These are phyloP conservation scores for Nevesoporus exiguus DNA, from an alignment of 768 basidiomycete genomes.

Conservation along the genomic window DNA sequence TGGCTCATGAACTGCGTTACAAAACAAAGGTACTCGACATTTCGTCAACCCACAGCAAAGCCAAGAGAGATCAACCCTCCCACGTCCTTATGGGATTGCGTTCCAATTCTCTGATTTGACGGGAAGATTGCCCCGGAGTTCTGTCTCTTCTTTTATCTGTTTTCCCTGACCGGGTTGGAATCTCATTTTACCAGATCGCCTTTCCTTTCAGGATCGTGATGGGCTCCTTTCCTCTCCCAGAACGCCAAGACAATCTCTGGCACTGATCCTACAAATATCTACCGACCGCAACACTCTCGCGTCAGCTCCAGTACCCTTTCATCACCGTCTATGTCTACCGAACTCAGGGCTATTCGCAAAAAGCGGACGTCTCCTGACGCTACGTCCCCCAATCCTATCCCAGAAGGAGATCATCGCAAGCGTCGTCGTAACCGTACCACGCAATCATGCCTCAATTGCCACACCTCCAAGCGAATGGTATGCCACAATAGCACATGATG, in stretches of 20 bases:
- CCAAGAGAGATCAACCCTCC: conserved; percentile 11
- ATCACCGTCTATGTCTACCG: conserved; percentile 26
- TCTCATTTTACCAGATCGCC: conserved; percentile 14
- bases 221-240: conserved; percentile 1
- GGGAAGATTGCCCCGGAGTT: conserved; percentile 14
- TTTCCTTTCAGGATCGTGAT: conserved; percentile 9
- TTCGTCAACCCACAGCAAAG: conserved; percentile 7
- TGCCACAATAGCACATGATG: conserved; percentile 2
- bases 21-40: conserved; percentile 7
- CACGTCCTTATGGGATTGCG: conserved; percentile 22
- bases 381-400: conserved; percentile 28
- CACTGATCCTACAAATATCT: conserved; percentile 29
- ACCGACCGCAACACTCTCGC: conserved; percentile 2
- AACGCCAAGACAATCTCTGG: conserved; percentile 22
- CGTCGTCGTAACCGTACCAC: conserved; percentile 70
- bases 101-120: conserved; percentile 18
- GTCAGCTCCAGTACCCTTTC: conserved; percentile 1
- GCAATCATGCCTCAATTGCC: conserved; percentile 71
- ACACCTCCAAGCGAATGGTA: conserved; percentile 73
- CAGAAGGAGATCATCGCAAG: conserved; percentile 55
- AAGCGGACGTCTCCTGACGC: conserved; percentile 28
- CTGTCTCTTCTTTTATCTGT: conserved; percentile 10
- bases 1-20: neutral
- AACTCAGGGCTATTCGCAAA: conserved; percentile 26
- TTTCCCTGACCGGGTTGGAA: conserved; percentile 6